A percentile compares a stretch with the other conserved stretches of the same genome.
These are phyloP conservation scores for Thamnidium elegans DNA, from an alignment of 192 early-diverging fungal genomes.

Conservation along the genomic window DNA sequence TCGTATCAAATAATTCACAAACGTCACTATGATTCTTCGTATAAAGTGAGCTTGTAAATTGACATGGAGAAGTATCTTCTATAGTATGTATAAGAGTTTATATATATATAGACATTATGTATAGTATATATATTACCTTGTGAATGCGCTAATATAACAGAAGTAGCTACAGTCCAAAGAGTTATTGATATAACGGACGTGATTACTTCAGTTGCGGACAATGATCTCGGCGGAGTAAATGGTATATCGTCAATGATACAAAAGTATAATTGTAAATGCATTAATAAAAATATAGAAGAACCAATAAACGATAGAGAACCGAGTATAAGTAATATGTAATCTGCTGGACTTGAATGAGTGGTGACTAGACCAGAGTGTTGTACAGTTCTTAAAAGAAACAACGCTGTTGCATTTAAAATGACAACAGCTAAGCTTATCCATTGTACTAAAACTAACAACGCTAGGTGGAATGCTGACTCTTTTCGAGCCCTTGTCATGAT, in stretches of 20 bases:
- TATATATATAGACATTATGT: not conserved
- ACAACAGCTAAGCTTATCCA: conserved; percentile 18
- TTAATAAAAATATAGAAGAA: conserved; percentile 5
- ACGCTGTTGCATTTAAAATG: conserved; percentile 13
- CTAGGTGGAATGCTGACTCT: conserved; percentile 15
- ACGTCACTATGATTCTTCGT: conserved; percentile 5
- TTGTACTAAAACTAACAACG: conserved; percentile 12
- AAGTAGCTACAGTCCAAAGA: conserved; percentile 10
- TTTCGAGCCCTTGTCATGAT: conserved; percentile 12
- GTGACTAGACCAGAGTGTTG: not conserved
- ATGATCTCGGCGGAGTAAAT: not conserved
- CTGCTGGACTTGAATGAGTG: conserved; percentile 4
- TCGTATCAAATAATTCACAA: conserved; percentile 17
- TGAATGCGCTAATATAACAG: conserved; percentile 1
- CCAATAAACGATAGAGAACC: conserved; percentile 4
- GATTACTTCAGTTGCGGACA: conserved; percentile 14
- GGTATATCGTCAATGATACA: not conserved
- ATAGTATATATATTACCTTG: conserved; percentile 9
- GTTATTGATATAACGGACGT: not conserved
- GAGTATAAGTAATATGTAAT: conserved; percentile 13
- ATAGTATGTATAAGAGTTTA: not conserved
- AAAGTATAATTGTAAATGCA: conserved; percentile 11
- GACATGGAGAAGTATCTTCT: not conserved
- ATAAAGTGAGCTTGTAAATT: conserved; percentile 12
- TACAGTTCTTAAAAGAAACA: conserved; percentile 5